Percentiles rank a stretch among this genome's conserved stretches.
Conservation (phyloP, 1,139 yeast species). For the Pichia sp. region DNA sequence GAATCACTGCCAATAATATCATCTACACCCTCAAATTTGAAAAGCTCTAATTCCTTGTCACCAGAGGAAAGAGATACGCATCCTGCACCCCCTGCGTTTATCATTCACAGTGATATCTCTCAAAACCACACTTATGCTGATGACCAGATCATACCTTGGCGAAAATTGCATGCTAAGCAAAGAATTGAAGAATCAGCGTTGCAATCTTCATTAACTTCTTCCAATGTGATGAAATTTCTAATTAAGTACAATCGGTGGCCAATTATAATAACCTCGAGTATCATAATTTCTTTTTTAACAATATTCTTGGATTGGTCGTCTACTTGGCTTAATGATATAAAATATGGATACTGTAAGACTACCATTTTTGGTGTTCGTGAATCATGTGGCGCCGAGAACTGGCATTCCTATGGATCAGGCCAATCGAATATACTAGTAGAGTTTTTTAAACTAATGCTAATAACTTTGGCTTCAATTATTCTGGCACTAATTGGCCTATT, state of each 20-base stretch:
- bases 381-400: constrained; percentile 28
- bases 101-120: not conserved
- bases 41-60: not conserved
- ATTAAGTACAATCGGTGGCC: constrained; percentile 47
- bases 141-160: constrained; percentile 16
- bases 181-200: constrained; percentile 9
- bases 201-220: constrained; percentile 3
- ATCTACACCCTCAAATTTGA: not conserved
- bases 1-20: constrained; percentile 6
- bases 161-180: constrained; percentile 11
- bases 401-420: constrained; percentile 28
- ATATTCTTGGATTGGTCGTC: constrained; percentile 57
- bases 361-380: constrained; percentile 34
- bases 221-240: constrained; percentile 6
- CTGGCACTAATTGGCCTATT: constrained; percentile 33
- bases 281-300: constrained; percentile 55
- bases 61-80: not conserved
- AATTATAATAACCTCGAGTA: constrained; percentile 51
- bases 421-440: not conserved
- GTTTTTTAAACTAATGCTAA: constrained; percentile 29
- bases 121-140: constrained; percentile 3
- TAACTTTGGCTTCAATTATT: constrained; percentile 33
- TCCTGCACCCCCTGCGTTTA: not conserved
- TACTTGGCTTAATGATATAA: constrained; percentile 60
- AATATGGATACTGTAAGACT: constrained; percentile 43